Conservation (phyloP, 352 stramenopile species). For the Phytophthora idaei region DNA sequence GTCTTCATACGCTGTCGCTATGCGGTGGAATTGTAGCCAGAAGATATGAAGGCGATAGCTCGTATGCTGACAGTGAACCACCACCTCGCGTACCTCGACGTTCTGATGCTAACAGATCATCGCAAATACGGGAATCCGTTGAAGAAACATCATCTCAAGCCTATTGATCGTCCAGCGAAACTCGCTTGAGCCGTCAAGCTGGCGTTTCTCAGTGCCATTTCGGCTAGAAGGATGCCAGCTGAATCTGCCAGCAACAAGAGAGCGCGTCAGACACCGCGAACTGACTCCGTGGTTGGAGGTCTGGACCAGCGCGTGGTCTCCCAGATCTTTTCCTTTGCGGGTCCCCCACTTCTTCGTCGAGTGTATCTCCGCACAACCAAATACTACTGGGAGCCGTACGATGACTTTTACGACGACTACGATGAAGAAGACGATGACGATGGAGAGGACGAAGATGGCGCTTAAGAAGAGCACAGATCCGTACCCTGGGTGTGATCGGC, state of each 20-base stretch:
- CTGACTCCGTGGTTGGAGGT: not conserved
- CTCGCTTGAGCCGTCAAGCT: constrained; percentile 4
- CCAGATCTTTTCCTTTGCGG: constrained; percentile 18
- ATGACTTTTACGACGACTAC: constrained; percentile 1
- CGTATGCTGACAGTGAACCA: constrained; percentile 14
- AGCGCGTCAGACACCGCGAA: not conserved
- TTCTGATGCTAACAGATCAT: not conserved
- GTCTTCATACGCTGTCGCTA: constrained; percentile 3
- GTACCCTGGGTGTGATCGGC: too few species aligned
- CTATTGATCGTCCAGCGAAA: not conserved
- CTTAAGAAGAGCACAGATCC: not conserved
- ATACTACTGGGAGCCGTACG: constrained; percentile 3
- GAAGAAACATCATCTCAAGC: not conserved
- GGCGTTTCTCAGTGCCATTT: constrained; percentile 17
- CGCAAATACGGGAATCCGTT: not conserved
- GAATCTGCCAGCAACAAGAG: not conserved
- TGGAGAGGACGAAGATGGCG: not conserved
- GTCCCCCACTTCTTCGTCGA: constrained; percentile 6
- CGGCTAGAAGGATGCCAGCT: not conserved
- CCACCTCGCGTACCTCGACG: constrained; percentile 12
- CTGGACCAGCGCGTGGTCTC: constrained; percentile 13
- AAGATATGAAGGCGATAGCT: constrained; percentile 8
- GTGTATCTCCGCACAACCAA: constrained; percentile 19
- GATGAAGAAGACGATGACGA: not conserved
- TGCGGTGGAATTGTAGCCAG: not conserved